Base-by-base conservation (phyloP, 1,284 basidiomycete genomes). In the Trametes hirsuta region DNA sequence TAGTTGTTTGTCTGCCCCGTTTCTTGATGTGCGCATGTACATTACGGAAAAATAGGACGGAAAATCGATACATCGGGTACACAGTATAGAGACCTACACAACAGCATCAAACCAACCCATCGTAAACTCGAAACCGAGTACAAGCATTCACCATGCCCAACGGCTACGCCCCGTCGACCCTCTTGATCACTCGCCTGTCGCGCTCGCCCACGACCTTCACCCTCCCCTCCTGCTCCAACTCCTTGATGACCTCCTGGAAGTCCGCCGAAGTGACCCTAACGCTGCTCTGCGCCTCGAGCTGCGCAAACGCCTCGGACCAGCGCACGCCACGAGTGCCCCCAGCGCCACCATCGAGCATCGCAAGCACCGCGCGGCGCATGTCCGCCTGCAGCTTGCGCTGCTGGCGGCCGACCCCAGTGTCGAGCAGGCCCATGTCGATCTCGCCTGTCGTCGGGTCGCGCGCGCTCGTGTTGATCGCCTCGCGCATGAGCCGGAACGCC, bases 391-490 rank as follows among this genome's bases (percentile, higher is more conserved):
- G 73, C 71, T 87, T 89, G 61, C 95, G 82, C 76, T 96, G 91
- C 36, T 94, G 88, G 61, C 86, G 79, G 2, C 93, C 94, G 24
- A 94, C 94, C 5, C 97, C 97, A 0, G 95, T 97, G 73, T 95
- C 97, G 71, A 99, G 86, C 69, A 99, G 77, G 62, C 97, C 94
- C 83, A 99, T 90, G 74, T 99, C 97, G 71, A 98, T 95, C 79
- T 94, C 91, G 55, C 96, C 96, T 1, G 96, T 98, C 36, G 93
- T 82, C 8, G 96, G 96, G 75, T 98, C 97, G 79, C 95, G 94
- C 64, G 95, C 95, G 69, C 87, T 90, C 64, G 95, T 95, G 71
- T 95, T 89, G 75, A 98, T 91, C 11, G 97, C 97, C 73, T 97
- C 93, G 54, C 93, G 87, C 87, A 99, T 98, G 64, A 99, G 84